These are phyloP conservation scores for Mycocentrospora acerina DNA, from an alignment of 2,329 filamentous ascomycete genomes.

Conservation along the genomic window DNA sequence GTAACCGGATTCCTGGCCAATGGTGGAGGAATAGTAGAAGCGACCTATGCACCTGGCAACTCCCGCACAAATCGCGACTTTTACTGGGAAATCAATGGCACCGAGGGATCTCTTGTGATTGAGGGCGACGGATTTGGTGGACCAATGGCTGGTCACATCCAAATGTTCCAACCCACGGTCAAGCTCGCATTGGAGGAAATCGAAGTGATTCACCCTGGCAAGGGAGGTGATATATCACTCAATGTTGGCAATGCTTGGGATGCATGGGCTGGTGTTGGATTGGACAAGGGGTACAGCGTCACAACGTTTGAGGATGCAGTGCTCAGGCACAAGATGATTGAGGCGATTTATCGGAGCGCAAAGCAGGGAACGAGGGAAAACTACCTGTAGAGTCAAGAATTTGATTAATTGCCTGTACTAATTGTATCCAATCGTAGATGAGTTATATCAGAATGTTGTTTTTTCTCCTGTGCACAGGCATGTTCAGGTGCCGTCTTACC, in stretches of 20 bases:
- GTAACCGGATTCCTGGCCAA: conserved; percentile 22
- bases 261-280: conserved; percentile 47
- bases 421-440: too few relatives aligned
- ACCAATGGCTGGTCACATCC: conserved; percentile 23
- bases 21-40: conserved; percentile 26
- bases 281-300: conserved; percentile 24
- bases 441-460: too few relatives aligned
- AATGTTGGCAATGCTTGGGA: conserved; percentile 61
- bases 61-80: conserved; percentile 29
- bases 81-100: conserved; percentile 43
- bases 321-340: conserved; percentile 39
- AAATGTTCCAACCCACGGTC: conserved; percentile 47
- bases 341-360: conserved; percentile 38
- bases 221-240: conserved; percentile 49
- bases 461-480: too few relatives aligned
- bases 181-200: conserved; percentile 34
- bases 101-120: conserved; percentile 37
- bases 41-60: conserved; percentile 21
- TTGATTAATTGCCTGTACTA: too few relatives aligned
- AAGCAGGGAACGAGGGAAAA: conserved; percentile 30
- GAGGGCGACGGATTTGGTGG: conserved; percentile 24
- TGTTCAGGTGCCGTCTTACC: too few relatives aligned
- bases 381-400: conserved; percentile 20
- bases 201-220: conserved; percentile 51
- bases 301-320: conserved; percentile 39